Conservation (phyloP, 2,329 filamentous ascomycete species). For the Endoconidiophora polonica region DNA sequence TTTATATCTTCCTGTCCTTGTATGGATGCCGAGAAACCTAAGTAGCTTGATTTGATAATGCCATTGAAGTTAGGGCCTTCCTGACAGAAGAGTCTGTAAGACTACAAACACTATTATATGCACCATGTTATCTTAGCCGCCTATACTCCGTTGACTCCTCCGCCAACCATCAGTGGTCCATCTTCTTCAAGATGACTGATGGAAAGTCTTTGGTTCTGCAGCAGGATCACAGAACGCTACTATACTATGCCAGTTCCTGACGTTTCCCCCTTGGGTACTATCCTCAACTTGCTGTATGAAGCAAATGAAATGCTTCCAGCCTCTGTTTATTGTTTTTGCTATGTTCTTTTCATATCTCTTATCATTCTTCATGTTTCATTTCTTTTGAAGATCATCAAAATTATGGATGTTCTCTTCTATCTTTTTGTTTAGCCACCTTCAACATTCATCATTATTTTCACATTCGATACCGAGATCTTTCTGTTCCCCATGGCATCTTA, state of each 20-base stretch:
- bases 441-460: background rate
- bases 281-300: background rate
- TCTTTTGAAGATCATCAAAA: background rate
- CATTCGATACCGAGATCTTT: background rate
- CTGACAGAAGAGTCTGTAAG: too few species aligned
- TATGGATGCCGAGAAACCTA: too few species aligned
- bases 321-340: conserved; percentile 6
- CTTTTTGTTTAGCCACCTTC: background rate
- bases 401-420: background rate
- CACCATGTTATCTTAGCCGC: background rate
- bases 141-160: too few species aligned
- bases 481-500: background rate
- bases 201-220: too few species aligned
- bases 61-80: too few species aligned
- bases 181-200: too few species aligned
- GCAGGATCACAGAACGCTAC: too few species aligned
- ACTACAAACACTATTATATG: background rate
- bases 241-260: too few species aligned
- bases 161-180: too few species aligned
- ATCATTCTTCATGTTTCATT: background rate
- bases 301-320: conserved; percentile 1
- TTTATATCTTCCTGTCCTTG: too few species aligned
- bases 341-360: background rate
- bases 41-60: too few species aligned
- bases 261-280: background rate